phyloP scores from a whole-genome alignment of 2,329 filamentous ascomycete species.

The Dactylellina drechsleri region DNA sequence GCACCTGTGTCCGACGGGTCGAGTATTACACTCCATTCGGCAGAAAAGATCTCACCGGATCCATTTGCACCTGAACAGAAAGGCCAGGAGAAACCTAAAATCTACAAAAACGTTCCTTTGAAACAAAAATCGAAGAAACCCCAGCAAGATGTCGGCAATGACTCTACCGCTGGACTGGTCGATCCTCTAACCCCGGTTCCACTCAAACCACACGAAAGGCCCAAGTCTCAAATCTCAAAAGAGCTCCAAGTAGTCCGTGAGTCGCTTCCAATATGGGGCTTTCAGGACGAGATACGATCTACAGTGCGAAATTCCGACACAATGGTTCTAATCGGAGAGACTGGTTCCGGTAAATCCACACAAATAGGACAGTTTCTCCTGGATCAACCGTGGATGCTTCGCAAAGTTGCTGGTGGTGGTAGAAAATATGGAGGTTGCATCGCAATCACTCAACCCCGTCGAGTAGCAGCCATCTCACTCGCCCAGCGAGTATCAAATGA shows the following conservation, averaged over 20 bases:
- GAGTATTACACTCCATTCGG: constrained; percentile 22
- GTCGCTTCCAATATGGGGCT: constrained; percentile 81
- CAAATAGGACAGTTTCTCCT: constrained; percentile 93
- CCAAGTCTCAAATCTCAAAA: constrained; percentile 31
- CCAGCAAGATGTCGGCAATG: constrained; percentile 42
- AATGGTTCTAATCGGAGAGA: constrained; percentile 89
- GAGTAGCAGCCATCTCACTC: constrained; percentile 91
- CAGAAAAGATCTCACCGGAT: constrained; percentile 20
- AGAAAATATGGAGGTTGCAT: constrained; percentile 77
- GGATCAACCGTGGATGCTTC: constrained; percentile 80
- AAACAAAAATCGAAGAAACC: constrained; percentile 21
- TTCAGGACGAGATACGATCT: constrained; percentile 75
- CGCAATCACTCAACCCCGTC: constrained; percentile 91
- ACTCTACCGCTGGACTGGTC: constrained; percentile 42
- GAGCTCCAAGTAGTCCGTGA: constrained; percentile 65
- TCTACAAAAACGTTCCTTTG: constrained; percentile 31
- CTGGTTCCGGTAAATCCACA: constrained; percentile 95
- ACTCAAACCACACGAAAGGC: constrained; percentile 24
- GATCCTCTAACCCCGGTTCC: constrained; percentile 41
- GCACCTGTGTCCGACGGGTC: constrained; percentile 28
- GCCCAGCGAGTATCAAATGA: constrained; percentile 89
- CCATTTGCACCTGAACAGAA: not conserved
- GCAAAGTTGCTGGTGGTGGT: constrained; percentile 64
- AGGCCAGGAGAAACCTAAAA: constrained; percentile 3
- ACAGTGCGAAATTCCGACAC: constrained; percentile 75